Evolutionary conservation across 2,329 filamentous ascomycete genomes (phyloP), one percentile per base, ranked within the genome.

Genomic region (Phialemonium atrogriseum): DNA sequence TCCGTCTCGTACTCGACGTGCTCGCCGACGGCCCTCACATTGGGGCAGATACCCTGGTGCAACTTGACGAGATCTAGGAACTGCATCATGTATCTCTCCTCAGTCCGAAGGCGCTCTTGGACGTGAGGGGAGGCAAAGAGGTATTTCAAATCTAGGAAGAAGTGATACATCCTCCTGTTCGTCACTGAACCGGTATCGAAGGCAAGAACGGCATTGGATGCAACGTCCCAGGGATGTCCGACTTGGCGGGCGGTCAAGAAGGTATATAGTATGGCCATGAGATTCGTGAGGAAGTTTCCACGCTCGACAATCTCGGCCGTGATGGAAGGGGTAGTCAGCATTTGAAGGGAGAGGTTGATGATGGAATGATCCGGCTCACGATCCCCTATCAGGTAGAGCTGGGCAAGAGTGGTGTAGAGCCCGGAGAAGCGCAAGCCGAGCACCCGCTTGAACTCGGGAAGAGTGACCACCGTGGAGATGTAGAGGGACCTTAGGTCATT

Each of bases 1-100:
- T 98, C 93, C 2, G 88, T 93, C 58, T 98, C 91, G 51, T 96
- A 98, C 55, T 98, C 93, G 19, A 98, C 84, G 54, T 98, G 91
- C 50, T 96, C 91, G 11, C 88, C 87, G 14, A 95, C 76, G 3
- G 89, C 91, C 39, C 93, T 75, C 27, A 88, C 70, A 48, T 96
- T 98, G 2, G 91, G 91, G 46, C 89, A 95, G 34, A 98, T 95
- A 17, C 91, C 89, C 60, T 98, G 93, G 43, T 95, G 88, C 27
- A 98, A 71, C 56, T 95, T 95, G 41, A 94, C 86, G 11, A 98
- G 67, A 51, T 98, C 93, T 26, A 98, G 66, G 57, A 96, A 98
- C 50, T 98, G 93, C 54, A 93, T 68, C 34, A 95, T 70, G 49
- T 98, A 98, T 36, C 87, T 76, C 32, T 82, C 77, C 54, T 96